These are phyloP conservation scores for Geotrichum australiense DNA, from an alignment of 1,139 yeast species.

Conservation along the genomic window DNA sequence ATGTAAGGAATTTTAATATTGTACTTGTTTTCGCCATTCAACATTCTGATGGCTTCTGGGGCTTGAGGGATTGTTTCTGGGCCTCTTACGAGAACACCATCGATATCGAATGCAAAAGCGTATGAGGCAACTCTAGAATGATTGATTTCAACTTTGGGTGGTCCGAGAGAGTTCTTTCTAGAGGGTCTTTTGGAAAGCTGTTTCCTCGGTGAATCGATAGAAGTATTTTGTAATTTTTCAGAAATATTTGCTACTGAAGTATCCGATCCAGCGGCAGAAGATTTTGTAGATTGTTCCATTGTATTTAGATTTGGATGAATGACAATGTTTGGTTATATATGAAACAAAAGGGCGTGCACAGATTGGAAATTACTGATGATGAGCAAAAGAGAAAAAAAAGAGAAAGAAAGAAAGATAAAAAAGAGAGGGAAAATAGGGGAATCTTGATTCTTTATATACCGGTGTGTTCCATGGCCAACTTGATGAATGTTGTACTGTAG, in stretches of 20 bases:
- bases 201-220: conserved; percentile 1
- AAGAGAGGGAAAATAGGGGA: too few species aligned
- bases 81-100: conserved; percentile 74
- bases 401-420: too few species aligned
- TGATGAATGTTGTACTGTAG: too few species aligned
- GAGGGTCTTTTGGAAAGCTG: conserved; percentile 13
- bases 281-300: too few species aligned
- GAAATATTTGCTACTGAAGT: too few species aligned
- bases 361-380: too few species aligned
- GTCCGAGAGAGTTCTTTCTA: conserved; percentile 15
- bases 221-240: not conserved
- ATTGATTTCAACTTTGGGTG: conserved; percentile 17
- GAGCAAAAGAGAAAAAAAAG: too few species aligned
- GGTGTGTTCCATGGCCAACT: too few species aligned
- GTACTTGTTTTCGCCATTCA: conserved; percentile 72
- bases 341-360: too few species aligned
- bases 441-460: too few species aligned
- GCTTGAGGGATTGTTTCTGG: conserved; percentile 77
- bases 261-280: not conserved
- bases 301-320: too few species aligned
- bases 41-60: conserved; percentile 56
- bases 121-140: conserved; percentile 54
- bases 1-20: conserved; percentile 78
- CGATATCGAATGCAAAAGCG: conserved; percentile 84
- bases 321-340: too few species aligned